Base-by-base conservation (phyloP, 2,329 filamentous ascomycete species). In the Aspergillus calidoustus region DNA sequence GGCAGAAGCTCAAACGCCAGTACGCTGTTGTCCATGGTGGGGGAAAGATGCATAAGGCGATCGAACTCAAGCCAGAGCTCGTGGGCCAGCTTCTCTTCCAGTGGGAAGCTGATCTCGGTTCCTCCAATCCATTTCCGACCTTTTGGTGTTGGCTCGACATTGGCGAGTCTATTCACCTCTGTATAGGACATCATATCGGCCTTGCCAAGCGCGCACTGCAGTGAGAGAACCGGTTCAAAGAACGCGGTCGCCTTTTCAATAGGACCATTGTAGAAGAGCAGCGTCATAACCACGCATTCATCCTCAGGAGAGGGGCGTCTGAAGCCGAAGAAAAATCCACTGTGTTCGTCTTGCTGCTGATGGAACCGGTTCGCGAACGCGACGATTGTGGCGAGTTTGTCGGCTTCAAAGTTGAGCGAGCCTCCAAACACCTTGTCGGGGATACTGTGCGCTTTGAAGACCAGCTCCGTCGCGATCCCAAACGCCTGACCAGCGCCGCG, bases 401-500 rank as follows among this genome's bases (percentile, higher is more conserved):
- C 49, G 2, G 47, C 22, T 15, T 48, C 38, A 30, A 54, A 64
- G 31, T 57, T 48, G 4, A 64, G 54, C 22, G 30, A 7, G 3
- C 60, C 60, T 1, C 60, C 63, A 22, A 57, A 64, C 2, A 63
- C 44, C 0, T 25, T 15, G 13, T 34, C 38, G 5, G 34, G 28
- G 5, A 64, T 5, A 17, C 75, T 71, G 57, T 76, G 72, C 0
- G 71, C 76, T 48, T 67, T 71, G 59, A 72, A 74, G n/a, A 34
- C 54, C 66, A 84, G 82, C 56, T 81, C 76, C 0, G 76, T 77
- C 3, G 78, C 76, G 9, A 79, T 72, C 3, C 79, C 79, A 58
- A 80, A 80, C 53, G 75, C 77, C 46, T 76, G 72, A 1, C 79
- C 78, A 1, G 78, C 79, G n/a, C 79, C 80, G 0, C 74, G 68